Evolutionary conservation across 371 early-diverging fungal species (phyloP).

Genomic region (Umbelopsis sp.): DNA sequence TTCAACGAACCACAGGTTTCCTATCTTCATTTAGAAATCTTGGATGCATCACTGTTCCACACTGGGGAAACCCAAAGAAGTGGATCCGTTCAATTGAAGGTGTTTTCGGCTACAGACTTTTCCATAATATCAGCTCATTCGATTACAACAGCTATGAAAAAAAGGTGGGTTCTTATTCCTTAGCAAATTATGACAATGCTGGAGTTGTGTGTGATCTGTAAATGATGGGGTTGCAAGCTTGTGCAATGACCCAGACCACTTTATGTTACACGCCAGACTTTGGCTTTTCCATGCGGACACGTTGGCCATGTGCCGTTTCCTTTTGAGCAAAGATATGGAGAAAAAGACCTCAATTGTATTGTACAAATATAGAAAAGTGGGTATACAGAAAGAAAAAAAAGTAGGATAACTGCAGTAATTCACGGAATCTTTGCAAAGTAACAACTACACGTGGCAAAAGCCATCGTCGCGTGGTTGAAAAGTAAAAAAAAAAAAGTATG

Average conservation of each 20-base stretch:
- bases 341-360: constrained; percentile 8
- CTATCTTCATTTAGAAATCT: background rate
- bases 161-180: too few species aligned
- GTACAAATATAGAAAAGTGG: constrained; percentile 11
- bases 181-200: too few species aligned
- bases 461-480: background rate
- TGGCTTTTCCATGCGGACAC: constrained; percentile 10
- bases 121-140: too few species aligned
- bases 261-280: background rate
- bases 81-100: too few species aligned
- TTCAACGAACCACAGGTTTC: background rate
- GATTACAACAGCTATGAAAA: too few species aligned
- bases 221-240: background rate
- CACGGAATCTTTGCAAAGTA: constrained; percentile 1
- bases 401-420: constrained; percentile 14
- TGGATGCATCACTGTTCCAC: background rate
- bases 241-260: background rate
- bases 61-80: background rate
- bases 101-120: too few species aligned
- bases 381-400: constrained; percentile 1
- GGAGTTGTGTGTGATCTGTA: too few species aligned
- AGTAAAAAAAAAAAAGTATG: background rate
- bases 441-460: constrained; percentile 16
- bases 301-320: constrained; percentile 5
- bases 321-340: background rate